phyloP scores from a whole-genome alignment of 176 grass and related monocot species.

The Cenchrus purpureus region DNA sequence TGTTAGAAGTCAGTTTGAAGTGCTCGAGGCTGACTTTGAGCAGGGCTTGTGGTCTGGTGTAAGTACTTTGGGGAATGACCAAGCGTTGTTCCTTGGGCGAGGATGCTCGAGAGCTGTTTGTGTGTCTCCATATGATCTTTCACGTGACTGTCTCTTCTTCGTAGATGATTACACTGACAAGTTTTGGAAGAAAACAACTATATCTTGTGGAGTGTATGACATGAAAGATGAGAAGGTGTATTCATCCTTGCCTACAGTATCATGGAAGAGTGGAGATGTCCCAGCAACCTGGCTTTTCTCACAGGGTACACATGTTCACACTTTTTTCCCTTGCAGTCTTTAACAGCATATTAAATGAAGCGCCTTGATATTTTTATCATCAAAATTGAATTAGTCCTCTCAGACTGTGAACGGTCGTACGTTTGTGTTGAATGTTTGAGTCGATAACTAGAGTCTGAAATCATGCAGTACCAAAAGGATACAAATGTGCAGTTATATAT shows the following conservation, averaged over 20 bases:
- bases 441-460: background rate
- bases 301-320: background rate
- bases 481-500: background rate
- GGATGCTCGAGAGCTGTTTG: slow-evolving; percentile 5
- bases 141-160: background rate
- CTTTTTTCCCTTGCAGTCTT: background rate
- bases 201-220: background rate
- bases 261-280: background rate
- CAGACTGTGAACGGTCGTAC: too few relatives aligned
- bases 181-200: slow-evolving; percentile 17
- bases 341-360: background rate
- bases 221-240: background rate
- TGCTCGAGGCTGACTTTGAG: background rate
- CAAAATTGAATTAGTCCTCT: background rate
- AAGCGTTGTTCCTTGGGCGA: background rate
- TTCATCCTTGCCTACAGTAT: background rate
- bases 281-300: slow-evolving; percentile 10
- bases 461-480: background rate
- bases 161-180: background rate
- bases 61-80: background rate
- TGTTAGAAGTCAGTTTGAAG: background rate
- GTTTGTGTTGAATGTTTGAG: background rate
- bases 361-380: background rate
- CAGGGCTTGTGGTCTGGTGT: background rate
- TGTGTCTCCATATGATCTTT: background rate